phyloP scores from a whole-genome alignment of 768 basidiomycete genomes.

The Vararia minispora region DNA sequence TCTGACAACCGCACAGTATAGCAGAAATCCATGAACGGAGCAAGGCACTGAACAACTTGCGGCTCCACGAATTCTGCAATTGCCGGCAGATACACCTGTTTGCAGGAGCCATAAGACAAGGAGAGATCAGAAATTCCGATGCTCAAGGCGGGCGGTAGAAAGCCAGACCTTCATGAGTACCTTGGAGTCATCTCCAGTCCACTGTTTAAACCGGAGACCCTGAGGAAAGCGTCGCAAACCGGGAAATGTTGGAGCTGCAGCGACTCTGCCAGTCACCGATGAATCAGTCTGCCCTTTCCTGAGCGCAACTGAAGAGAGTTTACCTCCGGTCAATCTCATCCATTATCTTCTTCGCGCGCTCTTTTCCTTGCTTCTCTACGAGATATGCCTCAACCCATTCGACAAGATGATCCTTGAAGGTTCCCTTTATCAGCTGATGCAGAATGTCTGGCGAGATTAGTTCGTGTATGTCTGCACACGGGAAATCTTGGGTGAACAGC shows the following conservation, averaged over 20 bases:
- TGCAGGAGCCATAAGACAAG: too few relatives aligned
- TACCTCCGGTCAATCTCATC: slow-evolving; percentile 7
- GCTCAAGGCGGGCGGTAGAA: background rate
- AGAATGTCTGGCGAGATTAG: slow-evolving; percentile 3
- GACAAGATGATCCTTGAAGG: slow-evolving; percentile 7
- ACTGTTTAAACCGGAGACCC: slow-evolving; percentile 13
- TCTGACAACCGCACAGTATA: slow-evolving; percentile 12
- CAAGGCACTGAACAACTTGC: slow-evolving; percentile 8
- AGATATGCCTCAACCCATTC: slow-evolving; percentile 4
- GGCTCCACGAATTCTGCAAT: background rate
- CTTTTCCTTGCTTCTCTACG: background rate
- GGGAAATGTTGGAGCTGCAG: slow-evolving; percentile 9
- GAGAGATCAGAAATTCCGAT: background rate
- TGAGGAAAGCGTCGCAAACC: slow-evolving; percentile 4
- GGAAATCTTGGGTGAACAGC: slow-evolving; percentile 4
- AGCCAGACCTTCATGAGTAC: slow-evolving; percentile 13
- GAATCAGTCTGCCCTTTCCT: too few relatives aligned
- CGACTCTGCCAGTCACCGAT: slow-evolving; percentile 14
- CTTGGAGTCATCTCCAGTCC: slow-evolving; percentile 15
- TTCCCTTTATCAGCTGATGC: slow-evolving; percentile 5
- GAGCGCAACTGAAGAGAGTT: too few relatives aligned
- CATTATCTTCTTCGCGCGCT: background rate
- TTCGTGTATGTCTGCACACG: slow-evolving; percentile 2
- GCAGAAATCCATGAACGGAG: slow-evolving; percentile 16
- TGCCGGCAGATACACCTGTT: slow-evolving; percentile 14